Evolutionary conservation across 495 filamentous ascomycete species (phyloP).

Genomic region (Bathelium albidoporum): DNA sequence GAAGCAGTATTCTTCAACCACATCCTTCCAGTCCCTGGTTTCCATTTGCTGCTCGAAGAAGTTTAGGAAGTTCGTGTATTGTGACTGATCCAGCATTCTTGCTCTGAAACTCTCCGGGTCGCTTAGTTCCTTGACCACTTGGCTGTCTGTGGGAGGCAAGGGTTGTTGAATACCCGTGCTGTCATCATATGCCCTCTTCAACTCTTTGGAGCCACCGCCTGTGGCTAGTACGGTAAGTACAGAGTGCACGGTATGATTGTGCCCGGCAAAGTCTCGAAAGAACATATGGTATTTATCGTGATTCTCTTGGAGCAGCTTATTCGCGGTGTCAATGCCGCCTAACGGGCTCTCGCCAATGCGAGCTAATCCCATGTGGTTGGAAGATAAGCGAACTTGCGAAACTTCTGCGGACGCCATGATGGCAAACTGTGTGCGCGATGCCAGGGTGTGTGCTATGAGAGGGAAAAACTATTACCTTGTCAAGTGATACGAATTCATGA

Average conservation of each 20-base stretch:
- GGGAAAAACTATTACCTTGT: not conserved
- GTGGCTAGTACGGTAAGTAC: not conserved
- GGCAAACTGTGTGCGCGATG: not conserved
- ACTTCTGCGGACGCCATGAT: conserved; percentile 6
- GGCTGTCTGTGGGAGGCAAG: conserved; percentile 18
- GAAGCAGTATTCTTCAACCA: conserved; percentile 30
- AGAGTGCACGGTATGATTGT: not conserved
- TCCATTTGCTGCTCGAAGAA: conserved; percentile 33
- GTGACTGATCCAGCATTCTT: conserved; percentile 16
- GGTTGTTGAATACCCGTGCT: conserved; percentile 23
- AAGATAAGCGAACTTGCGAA: not conserved
- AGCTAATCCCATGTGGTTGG: not conserved
- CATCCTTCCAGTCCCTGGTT: conserved; percentile 22
- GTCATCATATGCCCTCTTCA: conserved; percentile 26
- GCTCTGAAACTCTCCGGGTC: conserved; percentile 23
- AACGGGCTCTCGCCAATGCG: not conserved
- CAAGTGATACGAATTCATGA: not conserved
- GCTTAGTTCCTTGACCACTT: conserved; percentile 19
- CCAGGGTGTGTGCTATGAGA: not conserved
- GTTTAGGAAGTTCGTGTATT: conserved; percentile 30
- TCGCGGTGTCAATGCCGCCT: not conserved
- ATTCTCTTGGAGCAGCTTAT: conserved; percentile 7
- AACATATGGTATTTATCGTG: conserved; percentile 22
- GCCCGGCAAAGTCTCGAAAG: conserved; percentile 11
- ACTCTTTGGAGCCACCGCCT: not conserved